Conservation (phyloP, 495 filamentous ascomycete genomes). For the Evernia prunastri region DNA sequence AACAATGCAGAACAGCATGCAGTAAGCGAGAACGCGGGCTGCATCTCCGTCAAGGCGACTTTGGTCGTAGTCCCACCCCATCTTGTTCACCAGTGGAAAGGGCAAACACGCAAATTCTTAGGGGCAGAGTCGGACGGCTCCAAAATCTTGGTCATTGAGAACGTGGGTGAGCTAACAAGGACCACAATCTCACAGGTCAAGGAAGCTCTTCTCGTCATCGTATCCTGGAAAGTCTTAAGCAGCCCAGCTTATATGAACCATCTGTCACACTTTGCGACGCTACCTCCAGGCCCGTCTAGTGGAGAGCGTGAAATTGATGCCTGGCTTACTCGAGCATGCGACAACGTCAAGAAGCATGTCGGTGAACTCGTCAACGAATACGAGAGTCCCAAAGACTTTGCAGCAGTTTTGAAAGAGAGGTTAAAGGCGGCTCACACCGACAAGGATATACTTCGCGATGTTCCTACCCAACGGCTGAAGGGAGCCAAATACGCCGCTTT, state of each 20-base stretch:
- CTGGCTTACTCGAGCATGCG: slow-evolving; percentile 47
- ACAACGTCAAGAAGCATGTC: slow-evolving; percentile 39
- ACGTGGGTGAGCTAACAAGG: slow-evolving; percentile 29
- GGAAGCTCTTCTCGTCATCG: slow-evolving; percentile 52
- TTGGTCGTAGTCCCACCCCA: slow-evolving; percentile 60
- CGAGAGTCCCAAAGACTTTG: slow-evolving; percentile 28
- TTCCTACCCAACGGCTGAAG: slow-evolving; percentile 34
- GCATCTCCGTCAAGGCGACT: slow-evolving; percentile 55
- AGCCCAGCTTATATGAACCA: slow-evolving; percentile 41
- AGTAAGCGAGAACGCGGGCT: slow-evolving; percentile 18
- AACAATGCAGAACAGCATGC: slow-evolving; percentile 7
- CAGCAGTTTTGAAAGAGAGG: slow-evolving; percentile 29
- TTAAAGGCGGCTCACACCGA: slow-evolving; percentile 23
- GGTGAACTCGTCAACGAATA: slow-evolving; percentile 27
- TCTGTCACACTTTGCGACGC: slow-evolving; percentile 47
- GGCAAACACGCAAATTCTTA: slow-evolving; percentile 56
- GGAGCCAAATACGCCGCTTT: slow-evolving; percentile 26
- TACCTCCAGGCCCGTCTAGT: slow-evolving; percentile 36
- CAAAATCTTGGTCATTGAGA: slow-evolving; percentile 41
- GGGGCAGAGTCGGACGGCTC: slow-evolving; percentile 22
- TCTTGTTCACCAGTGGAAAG: slow-evolving; percentile 60
- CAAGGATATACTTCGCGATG: slow-evolving; percentile 17
- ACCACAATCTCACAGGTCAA: slow-evolving; percentile 37
- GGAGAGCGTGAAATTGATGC: slow-evolving; percentile 43
- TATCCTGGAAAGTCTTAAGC: slow-evolving; percentile 44